Percentiles rank a stretch among this genome's conserved stretches.
phyloP scores from a whole-genome alignment of 2,329 filamentous ascomycete species.

The Colletotrichum neosansevieriae region DNA sequence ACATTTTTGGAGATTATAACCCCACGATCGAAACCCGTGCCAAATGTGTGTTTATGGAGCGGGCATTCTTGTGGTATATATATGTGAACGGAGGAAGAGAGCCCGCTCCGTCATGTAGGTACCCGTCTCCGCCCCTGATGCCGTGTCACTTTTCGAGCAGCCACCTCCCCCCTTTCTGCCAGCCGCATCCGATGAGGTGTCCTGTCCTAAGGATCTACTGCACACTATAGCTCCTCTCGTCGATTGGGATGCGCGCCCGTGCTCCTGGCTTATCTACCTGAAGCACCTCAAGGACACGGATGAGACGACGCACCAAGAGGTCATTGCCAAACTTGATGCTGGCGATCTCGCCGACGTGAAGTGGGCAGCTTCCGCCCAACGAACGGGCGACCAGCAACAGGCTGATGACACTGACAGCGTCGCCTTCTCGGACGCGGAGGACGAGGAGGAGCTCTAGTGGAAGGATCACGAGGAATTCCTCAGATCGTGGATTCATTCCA shows the following conservation, averaged over 20 bases:
- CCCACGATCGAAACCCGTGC: background rate
- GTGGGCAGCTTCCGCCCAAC: background rate
- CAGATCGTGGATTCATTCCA: background rate
- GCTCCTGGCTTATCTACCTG: background rate
- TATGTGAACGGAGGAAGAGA: background rate
- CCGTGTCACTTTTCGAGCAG: background rate
- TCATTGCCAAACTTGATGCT: background rate
- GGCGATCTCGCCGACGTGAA: background rate
- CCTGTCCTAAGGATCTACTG: background rate
- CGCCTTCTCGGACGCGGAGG: background rate
- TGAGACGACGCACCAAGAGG: background rate
- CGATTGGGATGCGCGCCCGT: background rate
- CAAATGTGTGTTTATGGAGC: background rate
- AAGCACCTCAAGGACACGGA: conserved; percentile 2
- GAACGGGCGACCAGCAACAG: background rate
- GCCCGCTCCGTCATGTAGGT: background rate
- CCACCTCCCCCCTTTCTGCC: background rate
- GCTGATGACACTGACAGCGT: background rate
- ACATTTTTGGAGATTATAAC: too few relatives aligned
- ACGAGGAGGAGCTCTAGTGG: background rate
- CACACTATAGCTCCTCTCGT: background rate
- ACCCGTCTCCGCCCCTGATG: background rate
- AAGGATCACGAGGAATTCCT: background rate
- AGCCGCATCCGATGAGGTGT: background rate
- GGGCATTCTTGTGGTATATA: background rate